Conservation (phyloP, 73 alveolate species). For the Blepharisma stoltei region DNA sequence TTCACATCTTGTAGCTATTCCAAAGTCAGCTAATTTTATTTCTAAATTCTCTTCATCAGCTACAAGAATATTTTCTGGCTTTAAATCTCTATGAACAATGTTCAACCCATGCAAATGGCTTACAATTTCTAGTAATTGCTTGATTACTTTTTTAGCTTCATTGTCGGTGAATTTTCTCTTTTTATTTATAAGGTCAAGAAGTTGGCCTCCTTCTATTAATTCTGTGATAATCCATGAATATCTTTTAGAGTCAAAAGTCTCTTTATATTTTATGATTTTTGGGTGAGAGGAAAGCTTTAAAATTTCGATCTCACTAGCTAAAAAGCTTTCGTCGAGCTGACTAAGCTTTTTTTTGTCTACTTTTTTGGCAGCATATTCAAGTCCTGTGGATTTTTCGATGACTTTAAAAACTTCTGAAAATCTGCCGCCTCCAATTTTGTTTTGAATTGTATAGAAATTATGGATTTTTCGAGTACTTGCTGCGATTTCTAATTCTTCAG, state of each 20-base stretch:
- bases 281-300: constrained; percentile 47
- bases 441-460: not conserved
- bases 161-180: not conserved
- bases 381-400: not conserved
- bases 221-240: constrained; percentile 48
- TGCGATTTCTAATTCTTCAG: not conserved
- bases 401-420: constrained; percentile 4
- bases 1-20: not conserved
- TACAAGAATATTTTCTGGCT: constrained; percentile 5
- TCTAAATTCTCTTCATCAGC: not conserved
- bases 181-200: constrained; percentile 10
- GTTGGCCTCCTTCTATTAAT: constrained; percentile 56
- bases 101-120: not conserved
- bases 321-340: not conserved
- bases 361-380: not conserved
- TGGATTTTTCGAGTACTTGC: not conserved
- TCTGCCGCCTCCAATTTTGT: constrained; percentile 24
- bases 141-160: not conserved
- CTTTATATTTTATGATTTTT: constrained; percentile 49
- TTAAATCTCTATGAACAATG: constrained; percentile 24
- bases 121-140: not conserved
- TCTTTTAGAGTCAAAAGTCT: constrained; percentile 39
- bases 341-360: constrained; percentile 1
- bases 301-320: constrained; percentile 29
- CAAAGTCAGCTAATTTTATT: constrained; percentile 17